phyloP scores from a whole-genome alignment of 805 yeast genomes.

The Yarrowia keelungensis region DNA sequence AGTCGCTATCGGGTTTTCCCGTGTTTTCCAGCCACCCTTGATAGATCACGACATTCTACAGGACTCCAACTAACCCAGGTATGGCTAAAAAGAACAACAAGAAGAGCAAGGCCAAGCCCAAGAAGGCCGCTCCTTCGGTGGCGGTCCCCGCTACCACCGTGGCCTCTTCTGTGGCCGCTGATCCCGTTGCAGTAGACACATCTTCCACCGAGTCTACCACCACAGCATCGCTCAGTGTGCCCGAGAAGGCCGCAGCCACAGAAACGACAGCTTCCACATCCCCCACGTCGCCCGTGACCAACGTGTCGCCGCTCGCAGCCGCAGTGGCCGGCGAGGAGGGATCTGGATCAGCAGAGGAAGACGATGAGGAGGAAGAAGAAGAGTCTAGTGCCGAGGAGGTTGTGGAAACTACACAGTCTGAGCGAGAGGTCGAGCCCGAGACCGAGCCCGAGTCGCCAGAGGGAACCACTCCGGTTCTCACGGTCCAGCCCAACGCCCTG shows the following conservation, averaged over 20 bases:
- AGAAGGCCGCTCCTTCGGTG: constrained; percentile 16
- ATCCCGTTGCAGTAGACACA: constrained; percentile 8
- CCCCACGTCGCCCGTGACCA: constrained; percentile 16
- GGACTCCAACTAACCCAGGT: constrained; percentile 18
- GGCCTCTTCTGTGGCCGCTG: constrained; percentile 11
- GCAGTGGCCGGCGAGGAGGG: constrained; percentile 9
- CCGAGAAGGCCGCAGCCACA: constrained; percentile 22
- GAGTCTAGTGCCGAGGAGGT: background rate
- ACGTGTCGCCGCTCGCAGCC: constrained; percentile 4
- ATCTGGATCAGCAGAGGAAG: constrained; percentile 2
- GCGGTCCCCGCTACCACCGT: constrained; percentile 22
- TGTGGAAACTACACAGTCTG: background rate
- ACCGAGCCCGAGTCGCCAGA: constrained; percentile 18
- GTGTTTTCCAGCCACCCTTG: no score
- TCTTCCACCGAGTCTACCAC: background rate
- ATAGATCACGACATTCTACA: background rate
- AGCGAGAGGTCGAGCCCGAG: background rate
- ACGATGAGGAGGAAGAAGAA: constrained; percentile 11
- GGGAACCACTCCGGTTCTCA: constrained; percentile 17
- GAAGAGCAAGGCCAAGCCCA: constrained; percentile 33
- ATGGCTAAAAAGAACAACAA: constrained; percentile 37
- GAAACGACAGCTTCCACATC: constrained; percentile 7
- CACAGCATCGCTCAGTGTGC: constrained; percentile 12
- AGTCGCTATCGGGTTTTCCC: background rate
- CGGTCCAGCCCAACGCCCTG: constrained; percentile 29